Evolutionary conservation across 225 moss, liverwort and hornwort species (phyloP), one percentile per base, ranked within the genome.

Genomic region (Polytrichum formosum): DNA sequence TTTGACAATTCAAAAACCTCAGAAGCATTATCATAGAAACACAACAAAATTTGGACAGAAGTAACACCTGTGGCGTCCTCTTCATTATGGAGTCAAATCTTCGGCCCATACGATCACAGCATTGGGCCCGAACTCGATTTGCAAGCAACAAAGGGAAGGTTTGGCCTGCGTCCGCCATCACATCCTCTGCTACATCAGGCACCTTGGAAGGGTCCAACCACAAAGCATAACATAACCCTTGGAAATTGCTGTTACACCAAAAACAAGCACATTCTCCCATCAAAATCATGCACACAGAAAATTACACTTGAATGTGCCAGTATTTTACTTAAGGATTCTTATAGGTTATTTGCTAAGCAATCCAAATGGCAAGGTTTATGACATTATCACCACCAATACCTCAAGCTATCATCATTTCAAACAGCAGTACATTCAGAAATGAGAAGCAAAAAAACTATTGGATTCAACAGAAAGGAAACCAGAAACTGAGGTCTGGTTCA

Each of bases 91-190:
- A 78, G 67, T 93, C 91, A 70, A 96, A 96, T 21, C 92, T 69
- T 53, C 91, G 82, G n/a, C 93, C 95, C 90, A 96, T 83, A 9
- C 95, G 88, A 64, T 93, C 93, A 85, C 93, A 96, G 56, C 93
- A 93, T 27, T 79, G 78, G 10, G 95, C 90, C 35, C 90, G 91
- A 21, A 91, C 91, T 65, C 87, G 90, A 71, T 91, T 93, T 56
- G 95, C 91, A 61, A 96, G 89, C 26, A 96, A 74, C 9, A 93
- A 85, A 31, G 95, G 95, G 63, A 96, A 80, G 56, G 95, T 85
- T 9, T 83, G 87, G 13, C 95, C 91, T 2, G 95, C 95, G 68
- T 96, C 90, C 1, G 77, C 65, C 95, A 96, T 96, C 63, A 91
- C 78, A 27, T 81, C 77, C 82, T 91, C 88, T 6, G 91, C 91